Evolutionary conservation across 192 early-diverging fungal genomes (phyloP), one percentile per base, ranked within the genome.

Genomic region (Umbelopsis ramanniana): DNA sequence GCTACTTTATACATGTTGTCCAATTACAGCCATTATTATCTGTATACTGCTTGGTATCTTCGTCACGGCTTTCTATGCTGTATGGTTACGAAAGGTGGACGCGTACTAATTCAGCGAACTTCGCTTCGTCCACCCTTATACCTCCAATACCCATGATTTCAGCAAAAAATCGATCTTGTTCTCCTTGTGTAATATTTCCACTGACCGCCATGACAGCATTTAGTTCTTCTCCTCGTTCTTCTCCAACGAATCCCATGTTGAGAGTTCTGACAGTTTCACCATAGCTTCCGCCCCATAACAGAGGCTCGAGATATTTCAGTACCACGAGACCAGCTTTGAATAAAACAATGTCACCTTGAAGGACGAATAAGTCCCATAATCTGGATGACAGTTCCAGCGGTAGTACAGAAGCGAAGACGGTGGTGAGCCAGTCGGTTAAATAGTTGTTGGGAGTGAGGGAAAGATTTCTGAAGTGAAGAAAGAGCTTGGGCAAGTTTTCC

Each of bases 401-500:
- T 26, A 77, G 70, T 14, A 79, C 60, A 33, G 78, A 83, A 0
- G 81, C 52, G 55, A 83, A 83, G 17, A 83, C 26, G 21, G 81
- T 83, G 52, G 77, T 83, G 17, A 79, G 79, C 81, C 81, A 83
- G 45, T 77, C 72, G 0, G 78, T 72, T 15, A 83, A 24, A 37
- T 76, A 83, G 46, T 76, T 76, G 15, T 79, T 75, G 10, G 81
- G 81, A 24, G 75, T 76, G 4, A 83, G 52, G 11, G 68, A 23
- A 5, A 83, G 55, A 19, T 79, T 76, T 52, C 79, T 79, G 45
- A 83, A 83, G 22, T 83, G 81, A 2, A 79, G 54, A n/a, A 80
- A 83, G 0, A 83, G 72, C 54, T 83, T 83, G 23, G 78, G 78
- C 17, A 79, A 38, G 38, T 80, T 74, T 63, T 81, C 79, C 7